Percentiles rank a stretch among this genome's conserved stretches.
Conservation (phyloP, 805 yeast genomes). For the Lipomyces mesembrius region DNA sequence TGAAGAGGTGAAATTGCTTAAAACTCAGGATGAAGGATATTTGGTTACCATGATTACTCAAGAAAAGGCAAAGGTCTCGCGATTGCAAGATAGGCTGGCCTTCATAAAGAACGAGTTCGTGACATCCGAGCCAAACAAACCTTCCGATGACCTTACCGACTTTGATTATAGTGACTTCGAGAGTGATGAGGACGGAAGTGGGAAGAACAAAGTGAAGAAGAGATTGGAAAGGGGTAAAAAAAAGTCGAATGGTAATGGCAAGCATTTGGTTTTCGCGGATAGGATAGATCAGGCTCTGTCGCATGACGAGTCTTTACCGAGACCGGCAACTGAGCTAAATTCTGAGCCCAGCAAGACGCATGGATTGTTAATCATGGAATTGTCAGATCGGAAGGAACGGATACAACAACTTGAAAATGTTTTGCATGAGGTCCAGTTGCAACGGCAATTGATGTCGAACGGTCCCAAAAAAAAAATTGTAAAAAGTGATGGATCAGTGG, state of each 20-base stretch:
- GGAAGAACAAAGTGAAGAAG: conserved; percentile 53
- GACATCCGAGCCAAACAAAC: conserved; percentile 8
- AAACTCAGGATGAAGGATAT: conserved; percentile 90
- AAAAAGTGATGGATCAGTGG: conserved; percentile 66
- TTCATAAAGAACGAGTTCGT: conserved; percentile 23
- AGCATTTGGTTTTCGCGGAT: conserved; percentile 87
- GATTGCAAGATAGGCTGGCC: conserved; percentile 49
- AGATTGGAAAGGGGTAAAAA: not conserved
- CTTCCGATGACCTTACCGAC: conserved; percentile 42
- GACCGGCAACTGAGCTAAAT: not conserved
- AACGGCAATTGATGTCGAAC: conserved; percentile 86
- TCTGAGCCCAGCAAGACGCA: conserved; percentile 40
- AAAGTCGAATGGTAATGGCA: conserved; percentile 31
- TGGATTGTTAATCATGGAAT: conserved; percentile 14
- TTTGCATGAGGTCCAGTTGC: conserved; percentile 72
- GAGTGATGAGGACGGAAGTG: conserved; percentile 32
- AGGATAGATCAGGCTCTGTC: conserved; percentile 58
- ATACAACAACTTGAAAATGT: conserved; percentile 61
- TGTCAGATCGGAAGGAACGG: conserved; percentile 40
- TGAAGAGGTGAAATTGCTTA: conserved; percentile 75
- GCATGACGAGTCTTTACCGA: conserved; percentile 34
- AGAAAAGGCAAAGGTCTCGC: conserved; percentile 68
- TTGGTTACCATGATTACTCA: conserved; percentile 73
- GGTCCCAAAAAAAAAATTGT: conserved; percentile 81
- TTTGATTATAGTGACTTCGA: conserved; percentile 53